Evolutionary conservation across 768 basidiomycete species (phyloP).

Genomic region (Auricularia auricula-judae): DNA sequence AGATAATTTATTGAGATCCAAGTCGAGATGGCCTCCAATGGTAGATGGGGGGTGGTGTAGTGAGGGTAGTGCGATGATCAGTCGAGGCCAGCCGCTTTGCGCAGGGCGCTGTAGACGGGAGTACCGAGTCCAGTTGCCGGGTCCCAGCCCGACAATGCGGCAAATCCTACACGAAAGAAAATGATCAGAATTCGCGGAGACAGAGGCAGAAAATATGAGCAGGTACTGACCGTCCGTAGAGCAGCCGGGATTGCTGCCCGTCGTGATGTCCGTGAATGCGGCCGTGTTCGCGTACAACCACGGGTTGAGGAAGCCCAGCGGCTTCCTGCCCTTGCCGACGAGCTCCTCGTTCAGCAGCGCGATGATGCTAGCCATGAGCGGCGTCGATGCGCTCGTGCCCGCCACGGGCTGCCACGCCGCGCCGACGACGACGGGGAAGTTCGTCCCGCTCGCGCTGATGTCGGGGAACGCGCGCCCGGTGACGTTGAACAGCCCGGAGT

Average conservation of each 20-base stretch:
- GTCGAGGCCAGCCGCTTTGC: neutral
- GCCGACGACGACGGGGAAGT: slow-evolving; percentile 24
- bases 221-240: neutral
- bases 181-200: neutral
- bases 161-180: neutral
- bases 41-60: neutral
- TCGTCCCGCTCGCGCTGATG: slow-evolving; percentile 17
- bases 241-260: slow-evolving; percentile 14
- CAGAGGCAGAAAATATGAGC: neutral
- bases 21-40: neutral
- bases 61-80: neutral
- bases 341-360: slow-evolving; percentile 25
- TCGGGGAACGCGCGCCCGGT: slow-evolving; percentile 16
- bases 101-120: slow-evolving; percentile 1
- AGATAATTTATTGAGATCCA: neutral
- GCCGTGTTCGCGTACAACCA: slow-evolving; percentile 19
- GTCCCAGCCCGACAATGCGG: slow-evolving; percentile 4
- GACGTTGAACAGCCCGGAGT: slow-evolving; percentile 16
- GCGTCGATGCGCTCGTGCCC: slow-evolving; percentile 24
- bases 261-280: slow-evolving; percentile 24
- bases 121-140: slow-evolving; percentile 5
- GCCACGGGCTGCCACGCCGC: slow-evolving; percentile 31
- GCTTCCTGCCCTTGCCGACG: slow-evolving; percentile 15
- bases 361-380: slow-evolving; percentile 23
- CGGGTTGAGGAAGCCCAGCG: slow-evolving; percentile 27